Evolutionary conservation across 495 filamentous ascomycete genomes (phyloP).

Genomic region (Xylaria curta): DNA sequence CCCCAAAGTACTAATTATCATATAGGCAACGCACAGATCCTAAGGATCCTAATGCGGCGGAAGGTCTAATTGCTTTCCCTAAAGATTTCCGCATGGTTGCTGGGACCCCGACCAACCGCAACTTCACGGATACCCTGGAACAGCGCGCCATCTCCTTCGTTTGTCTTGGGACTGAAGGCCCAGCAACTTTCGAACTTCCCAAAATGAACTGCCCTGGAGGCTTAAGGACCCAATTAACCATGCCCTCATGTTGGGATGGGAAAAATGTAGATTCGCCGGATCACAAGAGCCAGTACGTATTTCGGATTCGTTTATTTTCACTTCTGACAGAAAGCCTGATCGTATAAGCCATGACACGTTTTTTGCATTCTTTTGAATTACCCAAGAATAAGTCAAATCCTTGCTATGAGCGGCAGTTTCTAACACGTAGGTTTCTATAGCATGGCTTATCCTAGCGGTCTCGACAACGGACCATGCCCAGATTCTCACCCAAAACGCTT

Average conservation of each 20-base stretch:
- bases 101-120: constrained; percentile 60
- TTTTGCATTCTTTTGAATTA: background rate
- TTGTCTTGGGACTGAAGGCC: constrained; percentile 48
- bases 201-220: constrained; percentile 62
- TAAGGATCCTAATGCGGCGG: constrained; percentile 40
- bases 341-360: background rate
- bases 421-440: background rate
- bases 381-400: background rate
- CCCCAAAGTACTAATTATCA: background rate
- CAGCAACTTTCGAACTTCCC: constrained; percentile 56
- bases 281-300: constrained; percentile 58
- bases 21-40: constrained; percentile 54
- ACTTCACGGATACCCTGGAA: constrained; percentile 43
- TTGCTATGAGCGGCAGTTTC: background rate
- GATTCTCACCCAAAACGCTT: constrained; percentile 61
- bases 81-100: constrained; percentile 71
- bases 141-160: constrained; percentile 56
- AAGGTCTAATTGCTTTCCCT: constrained; percentile 66
- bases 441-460: constrained; percentile 59
- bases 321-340: too few species aligned
- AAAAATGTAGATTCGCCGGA: constrained; percentile 58
- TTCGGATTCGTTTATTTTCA: background rate
- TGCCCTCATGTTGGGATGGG: constrained; percentile 82
- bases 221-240: constrained; percentile 74
- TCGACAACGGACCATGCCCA: constrained; percentile 58